Evolutionary conservation across 208 protist species (phyloP).

Genomic region (Trypanosoma caninum): DNA sequence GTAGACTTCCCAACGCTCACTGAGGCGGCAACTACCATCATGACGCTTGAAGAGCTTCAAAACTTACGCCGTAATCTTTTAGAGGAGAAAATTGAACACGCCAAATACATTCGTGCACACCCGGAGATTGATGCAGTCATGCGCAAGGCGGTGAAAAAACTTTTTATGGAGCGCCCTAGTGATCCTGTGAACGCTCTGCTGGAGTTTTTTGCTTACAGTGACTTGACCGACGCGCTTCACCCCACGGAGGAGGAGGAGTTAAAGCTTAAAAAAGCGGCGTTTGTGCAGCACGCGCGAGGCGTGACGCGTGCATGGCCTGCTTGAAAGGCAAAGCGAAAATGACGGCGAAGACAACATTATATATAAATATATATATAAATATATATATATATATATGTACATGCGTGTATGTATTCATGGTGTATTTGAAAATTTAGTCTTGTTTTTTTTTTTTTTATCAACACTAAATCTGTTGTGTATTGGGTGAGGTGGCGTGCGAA

Average conservation of each 20-base stretch:
- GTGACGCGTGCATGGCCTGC: slow-evolving; percentile 11
- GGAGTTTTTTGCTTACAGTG: slow-evolving; percentile 36
- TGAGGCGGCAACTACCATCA: slow-evolving; percentile 57
- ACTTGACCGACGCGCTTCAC: slow-evolving; percentile 17
- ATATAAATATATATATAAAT: slow-evolving; percentile 11
- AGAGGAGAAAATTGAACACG: slow-evolving; percentile 65
- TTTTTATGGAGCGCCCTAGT: slow-evolving; percentile 55
- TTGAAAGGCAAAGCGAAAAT: neutral
- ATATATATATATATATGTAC: neutral
- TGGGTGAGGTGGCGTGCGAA: too few relatives aligned
- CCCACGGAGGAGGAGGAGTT: slow-evolving; percentile 7
- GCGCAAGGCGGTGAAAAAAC: slow-evolving; percentile 38
- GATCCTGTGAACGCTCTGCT: slow-evolving; percentile 58
- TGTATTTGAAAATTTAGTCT: neutral
- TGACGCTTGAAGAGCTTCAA: slow-evolving; percentile 57
- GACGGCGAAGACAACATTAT: too few relatives aligned
- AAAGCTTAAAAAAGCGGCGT: neutral
- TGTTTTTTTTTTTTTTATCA: slow-evolving; percentile 8
- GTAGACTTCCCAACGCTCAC: slow-evolving; percentile 39
- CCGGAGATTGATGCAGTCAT: slow-evolving; percentile 71
- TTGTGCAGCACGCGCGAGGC: neutral
- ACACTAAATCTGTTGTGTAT: too few relatives aligned
- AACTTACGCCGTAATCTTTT: slow-evolving; percentile 53
- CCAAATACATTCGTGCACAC: slow-evolving; percentile 78
- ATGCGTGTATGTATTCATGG: too few relatives aligned